These are phyloP conservation scores for Metrosideros polymorpha DNA, from an alignment of 441 rosid genomes.

Conservation along the genomic window DNA sequence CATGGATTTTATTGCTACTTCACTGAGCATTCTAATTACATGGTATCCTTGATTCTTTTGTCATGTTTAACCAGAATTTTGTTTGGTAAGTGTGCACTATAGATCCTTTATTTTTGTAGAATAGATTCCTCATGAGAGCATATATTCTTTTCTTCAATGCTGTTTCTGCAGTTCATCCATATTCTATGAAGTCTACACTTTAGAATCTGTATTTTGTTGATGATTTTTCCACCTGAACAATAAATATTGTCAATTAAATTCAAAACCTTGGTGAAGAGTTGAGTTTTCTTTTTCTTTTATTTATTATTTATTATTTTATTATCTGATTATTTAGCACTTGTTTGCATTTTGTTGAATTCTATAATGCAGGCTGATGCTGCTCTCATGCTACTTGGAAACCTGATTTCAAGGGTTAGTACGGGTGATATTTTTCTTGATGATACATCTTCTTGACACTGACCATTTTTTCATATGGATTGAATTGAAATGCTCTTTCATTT, in stretches of 20 bases:
- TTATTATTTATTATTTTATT: background rate
- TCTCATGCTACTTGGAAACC: conserved; percentile 67
- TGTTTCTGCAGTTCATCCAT: background rate
- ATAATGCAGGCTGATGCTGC: conserved; percentile 79
- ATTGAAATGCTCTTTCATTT: background rate
- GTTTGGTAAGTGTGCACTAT: background rate
- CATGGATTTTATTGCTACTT: background rate
- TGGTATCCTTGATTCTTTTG: background rate
- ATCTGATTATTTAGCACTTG: background rate
- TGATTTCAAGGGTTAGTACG: conserved; percentile 55
- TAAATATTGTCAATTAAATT: background rate
- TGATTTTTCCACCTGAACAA: background rate
- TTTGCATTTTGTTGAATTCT: conserved; percentile 5
- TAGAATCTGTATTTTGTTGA: background rate
- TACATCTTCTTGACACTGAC: background rate
- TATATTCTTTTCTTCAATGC: background rate
- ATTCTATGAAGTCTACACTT: background rate
- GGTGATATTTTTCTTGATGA: background rate
- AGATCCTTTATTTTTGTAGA: background rate
- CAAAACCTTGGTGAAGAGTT: background rate
- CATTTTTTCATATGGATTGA: conserved; percentile 1
- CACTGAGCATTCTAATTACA: background rate
- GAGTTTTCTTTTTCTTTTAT: background rate
- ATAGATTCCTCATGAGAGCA: background rate
- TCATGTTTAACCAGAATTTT: background rate